These are phyloP conservation scores for Yarrowia deformans DNA, from an alignment of 805 yeast genomes.

Conservation along the genomic window DNA sequence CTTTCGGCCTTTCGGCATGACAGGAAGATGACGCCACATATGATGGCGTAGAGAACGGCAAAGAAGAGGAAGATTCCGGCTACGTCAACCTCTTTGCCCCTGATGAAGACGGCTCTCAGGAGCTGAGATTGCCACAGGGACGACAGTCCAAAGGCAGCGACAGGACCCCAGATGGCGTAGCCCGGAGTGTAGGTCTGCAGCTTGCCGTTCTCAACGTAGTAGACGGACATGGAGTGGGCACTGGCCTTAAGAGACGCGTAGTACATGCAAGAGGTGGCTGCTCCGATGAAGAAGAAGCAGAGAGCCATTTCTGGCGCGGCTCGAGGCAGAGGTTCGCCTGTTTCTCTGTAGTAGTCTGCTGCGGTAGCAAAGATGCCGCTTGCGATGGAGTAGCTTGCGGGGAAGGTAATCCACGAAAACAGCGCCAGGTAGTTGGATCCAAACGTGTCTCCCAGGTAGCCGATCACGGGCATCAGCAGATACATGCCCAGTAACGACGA, in stretches of 20 bases:
- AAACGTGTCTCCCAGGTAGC: conserved; percentile 82
- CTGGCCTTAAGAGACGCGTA: conserved; percentile 62
- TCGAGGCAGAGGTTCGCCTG: not conserved
- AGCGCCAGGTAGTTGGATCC: conserved; percentile 78
- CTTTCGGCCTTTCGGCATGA: conserved; percentile 43
- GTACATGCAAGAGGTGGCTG: conserved; percentile 52
- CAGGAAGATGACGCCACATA: conserved; percentile 45
- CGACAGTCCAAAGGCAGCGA: conserved; percentile 84
- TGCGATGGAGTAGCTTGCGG: conserved; percentile 71
- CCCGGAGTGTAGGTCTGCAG: conserved; percentile 80
- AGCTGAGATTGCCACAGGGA: conserved; percentile 76
- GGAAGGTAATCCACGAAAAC: conserved; percentile 64
- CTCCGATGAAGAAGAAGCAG: conserved; percentile 50
- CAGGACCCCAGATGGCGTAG: conserved; percentile 85
- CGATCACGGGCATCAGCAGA: conserved; percentile 79
- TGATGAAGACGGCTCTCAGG: conserved; percentile 53
- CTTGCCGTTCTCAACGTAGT: conserved; percentile 30
- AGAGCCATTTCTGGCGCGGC: conserved; percentile 31
- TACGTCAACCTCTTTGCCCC: conserved; percentile 42
- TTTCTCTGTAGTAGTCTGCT: conserved; percentile 38
- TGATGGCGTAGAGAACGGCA: conserved; percentile 44
- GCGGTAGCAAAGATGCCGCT: conserved; percentile 50
- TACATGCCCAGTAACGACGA: conserved; percentile 82
- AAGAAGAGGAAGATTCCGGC: conserved; percentile 42
- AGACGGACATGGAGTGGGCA: conserved; percentile 57